These are phyloP conservation scores for Plectranthus barbatus DNA, from an alignment of 257 asterid genomes.

Conservation along the genomic window DNA sequence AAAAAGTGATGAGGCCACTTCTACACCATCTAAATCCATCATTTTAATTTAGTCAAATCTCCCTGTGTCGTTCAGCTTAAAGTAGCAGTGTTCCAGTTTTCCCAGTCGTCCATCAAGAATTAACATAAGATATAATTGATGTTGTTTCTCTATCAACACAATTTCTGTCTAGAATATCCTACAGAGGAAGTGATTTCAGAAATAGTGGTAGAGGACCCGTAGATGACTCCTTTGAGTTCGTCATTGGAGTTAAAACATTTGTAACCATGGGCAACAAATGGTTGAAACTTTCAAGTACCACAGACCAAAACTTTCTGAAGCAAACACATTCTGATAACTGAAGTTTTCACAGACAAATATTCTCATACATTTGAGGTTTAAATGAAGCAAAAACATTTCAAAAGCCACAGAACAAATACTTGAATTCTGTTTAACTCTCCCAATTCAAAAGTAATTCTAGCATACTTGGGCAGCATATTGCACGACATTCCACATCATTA, in stretches of 20 bases:
- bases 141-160: too few species aligned
- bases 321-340: not conserved
- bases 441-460: conserved; percentile 1
- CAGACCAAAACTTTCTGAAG: not conserved
- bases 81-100: not conserved
- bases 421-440: not conserved
- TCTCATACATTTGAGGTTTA: not conserved
- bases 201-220: not conserved
- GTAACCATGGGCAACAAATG: conserved; percentile 6
- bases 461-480: not conserved
- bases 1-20: not conserved
- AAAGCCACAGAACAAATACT: not conserved
- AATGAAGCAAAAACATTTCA: not conserved
- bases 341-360: not conserved
- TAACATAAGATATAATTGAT: not conserved
- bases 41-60: not conserved
- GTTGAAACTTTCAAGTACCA: not conserved
- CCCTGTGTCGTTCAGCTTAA: not conserved
- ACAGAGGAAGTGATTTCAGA: not conserved
- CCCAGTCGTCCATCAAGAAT: not conserved
- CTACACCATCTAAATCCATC: not conserved
- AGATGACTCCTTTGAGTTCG: not conserved
- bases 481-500: not conserved
- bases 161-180: too few species aligned
- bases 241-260: not conserved